Conservation (phyloP, 768 basidiomycete genomes). For the Candolleomyces efflorescens region DNA sequence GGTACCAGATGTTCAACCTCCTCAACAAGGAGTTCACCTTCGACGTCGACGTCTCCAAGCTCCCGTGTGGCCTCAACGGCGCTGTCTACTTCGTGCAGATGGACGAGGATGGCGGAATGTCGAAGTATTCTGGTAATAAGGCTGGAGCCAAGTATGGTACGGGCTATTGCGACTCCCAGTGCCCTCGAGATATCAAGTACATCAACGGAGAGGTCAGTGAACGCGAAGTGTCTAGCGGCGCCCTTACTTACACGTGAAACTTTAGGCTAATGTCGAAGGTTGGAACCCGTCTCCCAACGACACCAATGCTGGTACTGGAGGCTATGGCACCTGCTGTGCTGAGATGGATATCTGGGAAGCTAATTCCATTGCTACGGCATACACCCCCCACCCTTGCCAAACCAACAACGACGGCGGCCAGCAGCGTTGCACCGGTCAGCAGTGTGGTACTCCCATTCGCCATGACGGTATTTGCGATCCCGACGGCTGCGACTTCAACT, state of each 20-base stretch:
- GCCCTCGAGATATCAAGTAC: slow-evolving; percentile 55
- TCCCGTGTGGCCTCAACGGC: slow-evolving; percentile 57
- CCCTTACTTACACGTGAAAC: slow-evolving; percentile 10
- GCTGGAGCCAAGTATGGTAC: slow-evolving; percentile 44
- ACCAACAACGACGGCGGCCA: slow-evolving; percentile 26
- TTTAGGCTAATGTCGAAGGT: slow-evolving; percentile 43
- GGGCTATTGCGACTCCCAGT: slow-evolving; percentile 41
- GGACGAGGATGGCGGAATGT: slow-evolving; percentile 48
- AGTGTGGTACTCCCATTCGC: slow-evolving; percentile 34
- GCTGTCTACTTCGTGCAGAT: slow-evolving; percentile 55
- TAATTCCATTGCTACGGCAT: slow-evolving; percentile 47
- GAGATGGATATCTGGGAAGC: slow-evolving; percentile 64
- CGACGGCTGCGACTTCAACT: slow-evolving; percentile 61
- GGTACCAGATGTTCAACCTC: slow-evolving; percentile 42
- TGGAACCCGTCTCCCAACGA: slow-evolving; percentile 35
- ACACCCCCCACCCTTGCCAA: slow-evolving; percentile 49
- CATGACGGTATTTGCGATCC: slow-evolving; percentile 47
- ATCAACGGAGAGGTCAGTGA: slow-evolving; percentile 44
- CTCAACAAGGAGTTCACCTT: slow-evolving; percentile 57
- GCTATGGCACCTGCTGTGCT: slow-evolving; percentile 47
- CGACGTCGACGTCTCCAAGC: slow-evolving; percentile 54
- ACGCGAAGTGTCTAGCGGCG: background rate
- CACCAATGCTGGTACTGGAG: slow-evolving; percentile 43
- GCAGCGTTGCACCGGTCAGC: slow-evolving; percentile 37
- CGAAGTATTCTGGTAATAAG: slow-evolving; percentile 45